These are phyloP conservation scores for Tetramitus jugosus DNA, from an alignment of 208 protist genomes.

Conservation along the genomic window DNA sequence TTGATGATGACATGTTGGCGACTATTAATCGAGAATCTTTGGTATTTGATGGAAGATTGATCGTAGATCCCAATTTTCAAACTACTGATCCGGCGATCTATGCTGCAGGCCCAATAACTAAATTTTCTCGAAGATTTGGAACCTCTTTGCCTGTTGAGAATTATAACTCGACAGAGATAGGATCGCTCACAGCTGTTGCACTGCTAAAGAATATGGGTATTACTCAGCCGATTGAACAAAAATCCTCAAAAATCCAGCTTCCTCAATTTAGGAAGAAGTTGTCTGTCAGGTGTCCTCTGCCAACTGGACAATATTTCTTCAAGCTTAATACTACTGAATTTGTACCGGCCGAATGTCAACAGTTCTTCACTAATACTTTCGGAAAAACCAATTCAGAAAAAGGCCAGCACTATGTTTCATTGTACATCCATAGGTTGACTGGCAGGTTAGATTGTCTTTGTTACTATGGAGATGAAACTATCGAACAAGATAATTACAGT, in stretches of 20 bases:
- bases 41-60: constrained; percentile 80
- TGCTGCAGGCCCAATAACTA: constrained; percentile 68
- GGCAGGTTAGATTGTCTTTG: background rate
- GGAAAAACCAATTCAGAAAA: background rate
- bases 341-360: background rate
- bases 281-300: background rate
- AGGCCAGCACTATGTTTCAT: background rate
- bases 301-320: background rate
- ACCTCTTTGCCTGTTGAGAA: constrained; percentile 63
- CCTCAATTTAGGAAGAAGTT: background rate
- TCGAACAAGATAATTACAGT: background rate
- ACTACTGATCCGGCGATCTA: constrained; percentile 68
- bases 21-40: constrained; percentile 75
- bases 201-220: constrained; percentile 47
- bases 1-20: constrained; percentile 66
- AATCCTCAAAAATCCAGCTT: too few species aligned
- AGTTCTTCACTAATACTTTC: background rate
- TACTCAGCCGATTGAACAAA: background rate
- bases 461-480: background rate
- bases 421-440: background rate
- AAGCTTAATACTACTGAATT: background rate
- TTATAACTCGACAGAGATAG: constrained; percentile 69
- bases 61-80: constrained; percentile 69
- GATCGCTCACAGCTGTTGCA: constrained; percentile 54
- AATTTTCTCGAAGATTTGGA: constrained; percentile 79